Percentiles rank a stretch among this genome's conserved stretches.
Conservation (phyloP, 2,329 filamentous ascomycete genomes). For the Nectriaceae sp. region DNA sequence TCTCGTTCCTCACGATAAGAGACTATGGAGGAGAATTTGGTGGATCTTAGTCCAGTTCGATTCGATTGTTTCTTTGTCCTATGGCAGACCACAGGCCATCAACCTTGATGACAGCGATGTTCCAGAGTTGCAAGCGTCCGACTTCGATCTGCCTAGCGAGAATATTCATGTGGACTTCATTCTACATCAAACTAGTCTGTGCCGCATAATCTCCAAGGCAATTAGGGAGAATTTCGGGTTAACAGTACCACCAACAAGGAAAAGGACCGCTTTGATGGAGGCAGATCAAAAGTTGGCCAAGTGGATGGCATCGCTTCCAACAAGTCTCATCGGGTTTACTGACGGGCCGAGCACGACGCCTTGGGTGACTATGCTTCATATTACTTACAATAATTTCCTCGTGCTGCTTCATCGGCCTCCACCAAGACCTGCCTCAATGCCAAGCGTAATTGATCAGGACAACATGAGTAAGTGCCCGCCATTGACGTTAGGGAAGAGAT, state of each 20-base stretch:
- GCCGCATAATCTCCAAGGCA: slow-evolving; percentile 5
- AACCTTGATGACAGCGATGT: slow-evolving; percentile 10
- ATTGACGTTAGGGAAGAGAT: neutral
- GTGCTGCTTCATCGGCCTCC: slow-evolving; percentile 5
- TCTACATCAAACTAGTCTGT: slow-evolving; percentile 8
- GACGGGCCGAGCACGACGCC: neutral
- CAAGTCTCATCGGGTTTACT: neutral
- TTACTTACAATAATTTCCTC: slow-evolving; percentile 6
- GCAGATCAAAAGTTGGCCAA: slow-evolving; percentile 2
- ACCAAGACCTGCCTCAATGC: slow-evolving; percentile 1
- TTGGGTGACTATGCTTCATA: slow-evolving; percentile 3
- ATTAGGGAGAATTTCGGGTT: slow-evolving; percentile 2
- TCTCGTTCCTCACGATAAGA: slow-evolving; percentile 6
- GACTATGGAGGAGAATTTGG: slow-evolving; percentile 10
- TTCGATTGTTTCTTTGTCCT: slow-evolving; percentile 7
- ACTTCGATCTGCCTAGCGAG: slow-evolving; percentile 1
- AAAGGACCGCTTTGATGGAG: neutral
- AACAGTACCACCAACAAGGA: neutral
- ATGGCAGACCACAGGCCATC: slow-evolving; percentile 9
- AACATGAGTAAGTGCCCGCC: neutral
- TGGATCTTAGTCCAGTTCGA: slow-evolving; percentile 17
- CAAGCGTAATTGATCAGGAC: neutral
- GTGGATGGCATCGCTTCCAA: neutral
- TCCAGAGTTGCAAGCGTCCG: neutral
- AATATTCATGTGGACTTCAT: slow-evolving; percentile 2